Evolutionary conservation across 2,329 filamentous ascomycete species (phyloP).

Genomic region (Monilinia vaccinii-corymbosi): DNA sequence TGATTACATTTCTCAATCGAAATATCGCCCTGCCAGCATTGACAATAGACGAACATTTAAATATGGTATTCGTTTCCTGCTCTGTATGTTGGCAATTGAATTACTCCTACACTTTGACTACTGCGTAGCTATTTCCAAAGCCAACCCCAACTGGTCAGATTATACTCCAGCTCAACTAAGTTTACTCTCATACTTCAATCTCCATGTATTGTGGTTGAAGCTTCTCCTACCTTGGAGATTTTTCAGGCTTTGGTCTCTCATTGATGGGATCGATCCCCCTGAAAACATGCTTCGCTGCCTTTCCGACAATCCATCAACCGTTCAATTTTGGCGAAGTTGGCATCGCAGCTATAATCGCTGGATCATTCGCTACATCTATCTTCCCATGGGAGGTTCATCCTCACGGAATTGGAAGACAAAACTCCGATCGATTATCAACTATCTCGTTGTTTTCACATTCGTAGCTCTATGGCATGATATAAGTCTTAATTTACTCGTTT

Average conservation of each 20-base stretch:
- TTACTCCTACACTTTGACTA: conserved; percentile 87
- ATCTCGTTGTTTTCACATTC: conserved; percentile 84
- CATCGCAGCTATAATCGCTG: conserved; percentile 93
- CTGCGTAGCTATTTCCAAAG: conserved; percentile 82
- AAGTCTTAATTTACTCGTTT: conserved; percentile 78
- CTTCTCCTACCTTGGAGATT: conserved; percentile 95
- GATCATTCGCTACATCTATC: conserved; percentile 87
- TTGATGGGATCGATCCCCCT: conserved; percentile 87
- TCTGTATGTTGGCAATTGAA: conserved; percentile 83
- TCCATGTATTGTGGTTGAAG: conserved; percentile 97
- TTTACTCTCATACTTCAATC: conserved; percentile 89
- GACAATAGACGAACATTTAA: conserved; percentile 61
- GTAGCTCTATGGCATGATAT: conserved; percentile 98
- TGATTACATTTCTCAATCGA: conserved; percentile 84
- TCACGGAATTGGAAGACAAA: conserved; percentile 38
- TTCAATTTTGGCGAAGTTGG: conserved; percentile 94
- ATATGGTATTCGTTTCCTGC: conserved; percentile 73
- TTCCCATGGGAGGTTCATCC: conserved; percentile 71
- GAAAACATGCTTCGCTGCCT: conserved; percentile 99
- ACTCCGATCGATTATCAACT: conserved; percentile 60
- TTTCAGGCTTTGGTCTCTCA: conserved; percentile 89
- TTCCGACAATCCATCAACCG: conserved; percentile 84
- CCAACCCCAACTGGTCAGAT: conserved; percentile 65
- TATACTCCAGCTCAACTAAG: conserved; percentile 84
- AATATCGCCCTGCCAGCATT: conserved; percentile 64